Conservation (phyloP, 73 alveolate species). For the Tetrahymena elliotti region DNA sequence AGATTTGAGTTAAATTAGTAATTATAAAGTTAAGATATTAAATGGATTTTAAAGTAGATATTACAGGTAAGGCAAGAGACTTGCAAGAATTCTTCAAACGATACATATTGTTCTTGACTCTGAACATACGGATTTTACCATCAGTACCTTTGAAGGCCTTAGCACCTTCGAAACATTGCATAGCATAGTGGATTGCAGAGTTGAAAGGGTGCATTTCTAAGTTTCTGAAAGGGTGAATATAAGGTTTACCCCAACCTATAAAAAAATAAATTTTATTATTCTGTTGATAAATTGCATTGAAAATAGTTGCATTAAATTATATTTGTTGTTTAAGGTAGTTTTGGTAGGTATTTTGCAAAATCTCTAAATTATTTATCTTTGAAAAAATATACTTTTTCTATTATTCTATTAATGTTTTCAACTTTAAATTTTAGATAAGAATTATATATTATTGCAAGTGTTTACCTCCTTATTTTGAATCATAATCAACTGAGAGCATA, state of each 20-base stretch:
- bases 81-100: conserved; percentile 55
- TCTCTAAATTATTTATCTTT: too few relatives aligned
- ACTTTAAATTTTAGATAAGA: background rate
- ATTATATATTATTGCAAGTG: too few relatives aligned
- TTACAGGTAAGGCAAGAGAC: conserved; percentile 52
- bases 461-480: conserved; percentile 40
- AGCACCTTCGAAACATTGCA: conserved; percentile 71
- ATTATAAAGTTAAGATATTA: background rate
- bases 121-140: conserved; percentile 38
- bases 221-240: conserved; percentile 46
- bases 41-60: background rate
- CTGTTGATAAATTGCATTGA: too few relatives aligned
- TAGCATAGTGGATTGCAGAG: conserved; percentile 67
- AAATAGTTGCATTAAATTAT: too few relatives aligned
- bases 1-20: too few relatives aligned
- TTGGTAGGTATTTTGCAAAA: background rate
- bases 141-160: conserved; percentile 57
- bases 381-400: background rate
- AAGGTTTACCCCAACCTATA: conserved; percentile 58
- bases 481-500: conserved; percentile 56
- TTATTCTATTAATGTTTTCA: background rate
- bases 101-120: conserved; percentile 52
- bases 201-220: conserved; percentile 62
- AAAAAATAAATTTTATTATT: background rate
- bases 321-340: too few relatives aligned